Evolutionary conservation across 2,329 filamentous ascomycete genomes (phyloP).

Genomic region (Periconia sp.): DNA sequence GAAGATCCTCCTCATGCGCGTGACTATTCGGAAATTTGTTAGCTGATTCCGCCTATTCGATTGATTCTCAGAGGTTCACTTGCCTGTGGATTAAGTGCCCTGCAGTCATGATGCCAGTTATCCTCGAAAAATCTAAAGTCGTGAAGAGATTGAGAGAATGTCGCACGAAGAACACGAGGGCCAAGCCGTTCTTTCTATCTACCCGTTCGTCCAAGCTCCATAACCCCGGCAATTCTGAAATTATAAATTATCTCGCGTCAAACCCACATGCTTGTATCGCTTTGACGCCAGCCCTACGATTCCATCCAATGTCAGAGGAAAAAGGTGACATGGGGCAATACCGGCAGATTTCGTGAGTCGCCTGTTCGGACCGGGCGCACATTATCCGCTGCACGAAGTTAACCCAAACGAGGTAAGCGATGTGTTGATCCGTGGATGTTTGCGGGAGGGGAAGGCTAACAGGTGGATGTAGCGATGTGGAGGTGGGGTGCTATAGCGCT

Average conservation of each 20-base stretch:
- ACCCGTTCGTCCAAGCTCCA: neutral
- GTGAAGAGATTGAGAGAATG: neutral
- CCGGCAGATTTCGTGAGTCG: constrained; percentile 1
- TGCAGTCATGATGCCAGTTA: constrained; percentile 9
- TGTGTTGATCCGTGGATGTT: constrained; percentile 2
- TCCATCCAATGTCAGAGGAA: constrained; percentile 5
- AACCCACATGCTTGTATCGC: too few relatives aligned
- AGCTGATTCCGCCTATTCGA: neutral
- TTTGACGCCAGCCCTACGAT: constrained; percentile 5
- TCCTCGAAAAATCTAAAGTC: too few relatives aligned
- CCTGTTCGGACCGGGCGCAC: constrained; percentile 4
- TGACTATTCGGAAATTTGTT: constrained; percentile 47
- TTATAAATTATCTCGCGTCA: neutral
- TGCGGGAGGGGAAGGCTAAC: too few relatives aligned
- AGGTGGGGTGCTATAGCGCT: too few relatives aligned
- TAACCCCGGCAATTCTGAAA: constrained; percentile 5
- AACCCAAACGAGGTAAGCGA: neutral
- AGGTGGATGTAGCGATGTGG: too few relatives aligned
- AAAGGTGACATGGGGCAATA: neutral
- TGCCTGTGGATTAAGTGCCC: constrained; percentile 21
- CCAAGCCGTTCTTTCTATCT: constrained; percentile 6
- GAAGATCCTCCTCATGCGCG: constrained; percentile 62
- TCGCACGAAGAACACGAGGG: neutral
- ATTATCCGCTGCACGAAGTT: constrained; percentile 8
- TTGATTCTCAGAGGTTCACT: neutral